Conservation (phyloP, 345 rosid genomes). For the Hypericum androsaemum region DNA sequence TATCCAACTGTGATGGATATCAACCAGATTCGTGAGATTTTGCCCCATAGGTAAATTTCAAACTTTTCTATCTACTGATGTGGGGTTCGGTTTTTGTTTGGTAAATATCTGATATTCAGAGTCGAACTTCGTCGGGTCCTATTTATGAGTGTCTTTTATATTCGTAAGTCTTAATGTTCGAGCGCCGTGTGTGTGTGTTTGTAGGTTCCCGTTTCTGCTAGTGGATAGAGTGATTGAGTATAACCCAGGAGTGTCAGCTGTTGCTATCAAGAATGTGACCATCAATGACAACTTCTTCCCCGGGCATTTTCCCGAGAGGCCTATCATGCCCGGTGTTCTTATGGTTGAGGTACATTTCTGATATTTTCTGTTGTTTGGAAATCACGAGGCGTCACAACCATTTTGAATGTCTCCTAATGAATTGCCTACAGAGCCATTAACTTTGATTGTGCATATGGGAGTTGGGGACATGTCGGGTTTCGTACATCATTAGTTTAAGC, state of each 20-base stretch:
- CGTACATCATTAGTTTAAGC: too few species aligned
- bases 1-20: slow-evolving; percentile 82
- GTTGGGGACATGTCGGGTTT: too few species aligned
- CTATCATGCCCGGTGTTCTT: slow-evolving; percentile 99
- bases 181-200: not conserved
- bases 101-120: not conserved
- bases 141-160: not conserved
- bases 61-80: not conserved
- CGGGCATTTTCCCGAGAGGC: slow-evolving; percentile 98
- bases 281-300: slow-evolving; percentile 98
- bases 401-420: not conserved
- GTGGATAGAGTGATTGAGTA: slow-evolving; percentile 98
- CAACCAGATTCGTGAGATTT: slow-evolving; percentile 75
- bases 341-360: slow-evolving; percentile 71
- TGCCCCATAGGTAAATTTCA: slow-evolving; percentile 69
- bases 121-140: not conserved
- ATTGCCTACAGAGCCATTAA: too few species aligned
- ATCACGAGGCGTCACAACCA: not conserved
- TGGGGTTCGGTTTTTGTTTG: not conserved
- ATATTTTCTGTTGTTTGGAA: not conserved
- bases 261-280: slow-evolving; percentile 91
- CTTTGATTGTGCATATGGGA: too few species aligned
- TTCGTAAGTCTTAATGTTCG: slow-evolving; percentile 1
- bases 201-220: slow-evolving; percentile 89
- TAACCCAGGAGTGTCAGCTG: slow-evolving; percentile 90